phyloP scores from a whole-genome alignment of 202 grass and related monocot genomes.

The Panicum hallii region DNA sequence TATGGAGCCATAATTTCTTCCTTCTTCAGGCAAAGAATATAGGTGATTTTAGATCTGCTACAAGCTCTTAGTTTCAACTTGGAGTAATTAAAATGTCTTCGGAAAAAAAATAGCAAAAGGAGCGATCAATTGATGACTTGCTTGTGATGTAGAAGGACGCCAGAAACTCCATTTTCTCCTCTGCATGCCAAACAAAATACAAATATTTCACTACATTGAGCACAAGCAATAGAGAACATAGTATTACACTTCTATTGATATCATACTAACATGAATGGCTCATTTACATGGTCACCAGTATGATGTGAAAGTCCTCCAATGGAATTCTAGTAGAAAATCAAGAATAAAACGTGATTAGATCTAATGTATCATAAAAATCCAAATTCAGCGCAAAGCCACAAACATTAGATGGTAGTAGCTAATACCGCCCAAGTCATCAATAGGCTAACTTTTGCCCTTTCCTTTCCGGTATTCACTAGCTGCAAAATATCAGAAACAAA shows the following conservation, averaged over 20 bases:
- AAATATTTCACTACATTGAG: conserved; percentile 46
- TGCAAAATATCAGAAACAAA: conserved; percentile 47
- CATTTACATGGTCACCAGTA: conserved; percentile 86
- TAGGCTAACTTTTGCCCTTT: conserved; percentile 95
- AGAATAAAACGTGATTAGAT: conserved; percentile 46
- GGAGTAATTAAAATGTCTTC: conserved; percentile 29
- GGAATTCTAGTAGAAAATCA: conserved; percentile 74
- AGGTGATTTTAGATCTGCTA: not conserved
- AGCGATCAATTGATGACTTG: conserved; percentile 60
- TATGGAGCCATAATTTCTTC: conserved; percentile 8
- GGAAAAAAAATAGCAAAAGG: conserved; percentile 38
- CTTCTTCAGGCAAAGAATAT: conserved; percentile 7
- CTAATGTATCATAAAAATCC: conserved; percentile 33
- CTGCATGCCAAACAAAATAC: conserved; percentile 52
- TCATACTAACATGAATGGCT: conserved; percentile 89
- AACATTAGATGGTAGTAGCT: conserved; percentile 39
- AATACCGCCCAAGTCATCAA: conserved; percentile 92
- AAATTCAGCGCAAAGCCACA: not conserved
- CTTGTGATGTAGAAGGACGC: conserved; percentile 98
- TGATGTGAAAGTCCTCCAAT: conserved; percentile 91
- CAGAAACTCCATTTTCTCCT: conserved; percentile 89
- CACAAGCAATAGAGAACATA: conserved; percentile 20
- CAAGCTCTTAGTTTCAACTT: conserved; percentile 20
- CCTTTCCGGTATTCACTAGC: conserved; percentile 92
- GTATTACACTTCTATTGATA: conserved; percentile 7